These are phyloP conservation scores for Fusarium ambrosium DNA, from an alignment of 2,329 filamentous ascomycete genomes.

Conservation along the genomic window DNA sequence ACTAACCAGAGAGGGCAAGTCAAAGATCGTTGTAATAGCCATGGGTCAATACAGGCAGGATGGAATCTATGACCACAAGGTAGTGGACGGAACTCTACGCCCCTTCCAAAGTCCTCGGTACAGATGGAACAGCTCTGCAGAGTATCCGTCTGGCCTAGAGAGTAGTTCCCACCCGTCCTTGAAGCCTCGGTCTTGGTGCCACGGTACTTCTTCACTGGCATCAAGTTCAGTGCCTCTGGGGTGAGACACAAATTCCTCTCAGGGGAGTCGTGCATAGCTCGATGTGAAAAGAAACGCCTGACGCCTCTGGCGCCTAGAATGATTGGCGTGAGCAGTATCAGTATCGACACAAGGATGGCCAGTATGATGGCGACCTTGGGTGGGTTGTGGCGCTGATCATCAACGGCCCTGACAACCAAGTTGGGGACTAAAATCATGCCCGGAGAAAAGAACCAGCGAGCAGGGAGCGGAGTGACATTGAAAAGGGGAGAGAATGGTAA, in stretches of 20 bases:
- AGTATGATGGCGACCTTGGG: neutral
- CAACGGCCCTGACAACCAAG: neutral
- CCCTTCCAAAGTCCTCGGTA: neutral
- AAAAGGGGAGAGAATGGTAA: neutral
- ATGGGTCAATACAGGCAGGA: neutral
- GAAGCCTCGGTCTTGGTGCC: neutral
- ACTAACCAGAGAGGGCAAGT: neutral
- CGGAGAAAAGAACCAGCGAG: neutral
- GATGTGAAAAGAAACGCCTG: neutral
- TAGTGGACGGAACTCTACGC: neutral
- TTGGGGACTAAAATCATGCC: neutral
- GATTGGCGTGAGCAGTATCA: neutral
- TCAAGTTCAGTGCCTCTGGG: neutral
- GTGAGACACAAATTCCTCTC: neutral
- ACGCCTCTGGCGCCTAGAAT: neutral
- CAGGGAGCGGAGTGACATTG: neutral
- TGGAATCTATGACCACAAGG: neutral
- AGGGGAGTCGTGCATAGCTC: neutral
- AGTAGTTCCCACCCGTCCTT: neutral
- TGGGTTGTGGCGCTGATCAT: neutral
- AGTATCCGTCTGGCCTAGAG: neutral
- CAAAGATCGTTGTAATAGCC: neutral
- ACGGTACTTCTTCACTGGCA: neutral
- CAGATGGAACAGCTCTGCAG: neutral
- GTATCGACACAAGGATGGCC: neutral